Evolutionary conservation across 2,329 filamentous ascomycete genomes (phyloP).

Genomic region (Didymella pinodella): DNA sequence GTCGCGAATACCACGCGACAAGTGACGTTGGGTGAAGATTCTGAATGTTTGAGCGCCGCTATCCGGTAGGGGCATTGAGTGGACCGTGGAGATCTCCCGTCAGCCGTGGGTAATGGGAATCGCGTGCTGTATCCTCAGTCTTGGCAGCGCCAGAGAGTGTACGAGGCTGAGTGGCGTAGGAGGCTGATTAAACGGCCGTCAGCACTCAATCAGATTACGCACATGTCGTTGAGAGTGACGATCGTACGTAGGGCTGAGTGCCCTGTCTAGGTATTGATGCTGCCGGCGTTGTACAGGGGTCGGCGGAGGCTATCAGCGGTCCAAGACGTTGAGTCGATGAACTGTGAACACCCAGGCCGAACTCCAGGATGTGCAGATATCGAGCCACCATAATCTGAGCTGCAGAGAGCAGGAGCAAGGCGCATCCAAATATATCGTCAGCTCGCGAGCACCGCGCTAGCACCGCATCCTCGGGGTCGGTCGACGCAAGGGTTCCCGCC

Average conservation of each 20-base stretch:
- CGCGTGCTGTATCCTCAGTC: conserved; percentile 1
- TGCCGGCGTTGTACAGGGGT: conserved; percentile 1
- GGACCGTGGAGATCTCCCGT: conserved; percentile 11
- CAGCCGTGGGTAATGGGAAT: not conserved
- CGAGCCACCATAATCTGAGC: too few species aligned
- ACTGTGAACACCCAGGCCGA: too few species aligned
- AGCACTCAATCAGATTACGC: not conserved
- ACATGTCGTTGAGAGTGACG: not conserved
- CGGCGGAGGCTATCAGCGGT: not conserved
- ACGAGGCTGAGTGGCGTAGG: not conserved
- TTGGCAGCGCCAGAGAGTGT: conserved; percentile 1
- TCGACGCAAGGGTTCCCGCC: conserved; percentile 19
- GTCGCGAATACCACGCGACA: conserved; percentile 4
- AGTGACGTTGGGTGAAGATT: conserved; percentile 19
- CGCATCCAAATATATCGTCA: conserved; percentile 4
- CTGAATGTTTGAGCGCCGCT: conserved; percentile 8
- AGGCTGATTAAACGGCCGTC: conserved; percentile 1
- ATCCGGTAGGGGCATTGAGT: conserved; percentile 8
- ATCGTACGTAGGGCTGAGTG: not conserved
- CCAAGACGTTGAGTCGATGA: not conserved
- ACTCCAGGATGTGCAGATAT: not conserved
- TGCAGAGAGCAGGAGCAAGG: not conserved
- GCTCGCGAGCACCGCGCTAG: conserved; percentile 18
- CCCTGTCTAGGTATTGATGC: not conserved
- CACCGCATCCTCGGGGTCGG: not conserved